Base-by-base conservation (phyloP, 2,329 filamentous ascomycete species). In the Ascochyta rabiei region DNA sequence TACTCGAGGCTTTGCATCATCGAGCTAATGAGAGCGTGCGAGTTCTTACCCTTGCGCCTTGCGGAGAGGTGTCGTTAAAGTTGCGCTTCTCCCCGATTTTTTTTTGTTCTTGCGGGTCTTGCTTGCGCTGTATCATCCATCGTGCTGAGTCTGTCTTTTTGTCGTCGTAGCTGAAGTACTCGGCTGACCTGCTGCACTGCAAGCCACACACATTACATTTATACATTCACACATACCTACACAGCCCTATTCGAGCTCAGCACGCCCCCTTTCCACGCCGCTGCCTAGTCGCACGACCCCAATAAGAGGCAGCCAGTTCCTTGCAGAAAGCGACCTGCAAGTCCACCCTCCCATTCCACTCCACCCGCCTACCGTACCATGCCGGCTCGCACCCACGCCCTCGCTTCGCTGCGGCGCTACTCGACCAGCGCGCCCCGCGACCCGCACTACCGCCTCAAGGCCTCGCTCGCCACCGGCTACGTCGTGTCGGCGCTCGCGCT, bases 401-500 rank as follows among this genome's bases (percentile, higher is more conserved):
- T 73, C 37, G 53, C 64, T 43, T 67, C 70, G 18, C 49, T 75
- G 31, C 69, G 74, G 41, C 72, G 67, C 47, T 76, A 76, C 64
- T 74, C 73, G 0, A 69, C 72, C 16, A 59, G 63, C 16, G 42
- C 71, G 13, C 69, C 71, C 1, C 72, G 69, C 52, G 71, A 75
- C 40, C 72, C 72, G 0, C 70, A 68, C 57, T 73, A 70, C 58
- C 60, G 63, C 5, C 66, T 75, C 47, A 73, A 75, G 54, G 69
- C 69, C 21, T 65, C 63, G 7, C 67, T 75, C 12, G 72, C 73
- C 59, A 75, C 71, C 1, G 67, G 68, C 12, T 77, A 76, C 41
- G 66, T 76, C 1, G 69, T 74, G 6, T 69, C 65, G 4, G 75
- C 73, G 13, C 73, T 76, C 28, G 73, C 74, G 3, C 62, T 77